Percentiles rank a stretch among this genome's conserved stretches.
Conservation (phyloP, 441 rosid genomes). For the Rhodomyrtus psidioides region DNA sequence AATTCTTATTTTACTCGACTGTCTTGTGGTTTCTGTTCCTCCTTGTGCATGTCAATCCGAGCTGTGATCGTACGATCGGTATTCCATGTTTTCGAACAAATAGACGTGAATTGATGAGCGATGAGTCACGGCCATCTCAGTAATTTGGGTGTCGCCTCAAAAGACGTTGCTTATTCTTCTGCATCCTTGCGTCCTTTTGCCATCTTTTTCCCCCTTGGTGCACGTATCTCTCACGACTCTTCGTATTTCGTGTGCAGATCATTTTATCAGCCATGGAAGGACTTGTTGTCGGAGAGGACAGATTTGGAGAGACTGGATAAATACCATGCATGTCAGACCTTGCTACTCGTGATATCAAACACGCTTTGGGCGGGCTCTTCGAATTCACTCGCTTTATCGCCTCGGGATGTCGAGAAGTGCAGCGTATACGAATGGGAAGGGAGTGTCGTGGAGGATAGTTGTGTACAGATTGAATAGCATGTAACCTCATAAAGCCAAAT, state of each 20-base stretch:
- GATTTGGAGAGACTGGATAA: constrained; percentile 45
- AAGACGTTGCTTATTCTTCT: neutral
- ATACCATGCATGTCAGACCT: constrained; percentile 57
- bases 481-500: neutral
- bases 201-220: neutral
- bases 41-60: neutral
- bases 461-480: neutral
- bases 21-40: neutral
- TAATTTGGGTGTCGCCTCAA: neutral
- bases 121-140: neutral
- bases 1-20: constrained; percentile 9
- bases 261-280: constrained; percentile 59
- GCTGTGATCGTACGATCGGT: neutral
- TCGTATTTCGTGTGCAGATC: constrained; percentile 39
- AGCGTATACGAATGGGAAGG: constrained; percentile 58
- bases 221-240: neutral
- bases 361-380: constrained; percentile 28
- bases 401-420: constrained; percentile 25
- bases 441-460: constrained; percentile 12
- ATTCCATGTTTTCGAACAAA: neutral
- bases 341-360: constrained; percentile 33
- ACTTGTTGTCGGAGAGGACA: constrained; percentile 31
- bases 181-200: no score
- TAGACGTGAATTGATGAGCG: neutral
- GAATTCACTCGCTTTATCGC: constrained; percentile 21